Conservation (phyloP, 1,284 basidiomycete genomes). For the Macrocystidia cucumis region DNA sequence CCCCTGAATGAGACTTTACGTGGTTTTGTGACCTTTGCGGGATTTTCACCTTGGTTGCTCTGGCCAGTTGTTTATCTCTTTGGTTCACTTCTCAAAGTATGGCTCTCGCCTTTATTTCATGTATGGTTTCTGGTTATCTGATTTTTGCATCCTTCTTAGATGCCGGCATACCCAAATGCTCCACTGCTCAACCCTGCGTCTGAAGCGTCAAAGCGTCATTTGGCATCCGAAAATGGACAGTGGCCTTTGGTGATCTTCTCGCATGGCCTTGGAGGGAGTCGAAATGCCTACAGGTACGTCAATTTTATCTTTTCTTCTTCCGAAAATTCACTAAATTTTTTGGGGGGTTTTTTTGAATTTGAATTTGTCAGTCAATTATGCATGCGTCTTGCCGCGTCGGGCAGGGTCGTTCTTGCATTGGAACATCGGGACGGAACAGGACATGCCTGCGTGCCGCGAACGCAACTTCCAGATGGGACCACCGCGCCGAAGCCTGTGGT, state of each 20-base stretch:
- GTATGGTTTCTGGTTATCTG: background rate
- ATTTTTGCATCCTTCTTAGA: constrained; percentile 22
- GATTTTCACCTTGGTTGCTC: constrained; percentile 34
- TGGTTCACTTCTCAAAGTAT: constrained; percentile 36
- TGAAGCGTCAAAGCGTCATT: constrained; percentile 1
- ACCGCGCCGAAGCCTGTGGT: constrained; percentile 18
- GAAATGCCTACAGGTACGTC: constrained; percentile 59
- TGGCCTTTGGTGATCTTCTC: constrained; percentile 78
- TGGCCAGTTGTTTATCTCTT: constrained; percentile 44
- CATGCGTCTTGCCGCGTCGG: constrained; percentile 60
- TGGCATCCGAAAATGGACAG: constrained; percentile 17
- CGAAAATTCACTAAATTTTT: constrained; percentile 2
- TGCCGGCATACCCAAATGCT: constrained; percentile 50
- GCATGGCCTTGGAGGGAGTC: constrained; percentile 73
- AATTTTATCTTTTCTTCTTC: background rate
- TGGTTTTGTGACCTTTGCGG: constrained; percentile 37
- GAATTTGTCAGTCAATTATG: constrained; percentile 51
- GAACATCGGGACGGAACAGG: constrained; percentile 76
- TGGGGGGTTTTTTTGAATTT: constrained; percentile 3
- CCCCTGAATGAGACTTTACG: constrained; percentile 33
- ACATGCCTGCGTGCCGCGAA: constrained; percentile 31
- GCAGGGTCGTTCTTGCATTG: constrained; percentile 68
- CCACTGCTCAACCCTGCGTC: constrained; percentile 37
- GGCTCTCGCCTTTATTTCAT: constrained; percentile 2
- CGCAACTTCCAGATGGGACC: constrained; percentile 20